Evolutionary conservation across 192 early-diverging fungal genomes (phyloP).

Genomic region (Geranomyces michiganensis): DNA sequence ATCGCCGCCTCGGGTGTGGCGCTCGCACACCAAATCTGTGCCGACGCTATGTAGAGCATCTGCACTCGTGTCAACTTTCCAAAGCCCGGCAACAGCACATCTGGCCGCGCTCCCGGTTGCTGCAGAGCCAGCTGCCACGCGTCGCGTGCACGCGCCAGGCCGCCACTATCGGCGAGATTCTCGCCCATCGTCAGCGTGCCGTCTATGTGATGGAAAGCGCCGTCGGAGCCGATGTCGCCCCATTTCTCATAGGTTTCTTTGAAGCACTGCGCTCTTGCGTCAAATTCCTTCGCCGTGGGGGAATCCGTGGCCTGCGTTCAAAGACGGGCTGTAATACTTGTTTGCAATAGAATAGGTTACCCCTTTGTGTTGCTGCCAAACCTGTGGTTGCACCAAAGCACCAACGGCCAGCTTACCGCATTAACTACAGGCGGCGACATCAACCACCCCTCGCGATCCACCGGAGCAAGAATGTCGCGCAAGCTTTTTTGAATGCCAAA

Average conservation of each 20-base stretch:
- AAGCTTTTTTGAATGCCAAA: conserved; percentile 16
- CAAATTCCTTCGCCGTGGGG: conserved; percentile 54
- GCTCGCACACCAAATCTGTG: conserved; percentile 49
- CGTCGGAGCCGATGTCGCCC: conserved; percentile 46
- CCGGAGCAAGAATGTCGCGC: conserved; percentile 19
- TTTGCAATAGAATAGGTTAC: not conserved
- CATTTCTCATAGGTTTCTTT: conserved; percentile 63
- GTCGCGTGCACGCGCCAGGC: conserved; percentile 48
- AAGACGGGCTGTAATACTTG: conserved; percentile 39
- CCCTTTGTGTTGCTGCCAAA: not conserved
- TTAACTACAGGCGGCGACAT: conserved; percentile 41
- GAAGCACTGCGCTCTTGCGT: conserved; percentile 59
- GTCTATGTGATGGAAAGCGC: conserved; percentile 49
- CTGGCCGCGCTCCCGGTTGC: conserved; percentile 20
- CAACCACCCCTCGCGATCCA: conserved; percentile 33
- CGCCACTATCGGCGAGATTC: conserved; percentile 75
- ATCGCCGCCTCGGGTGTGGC: conserved; percentile 21
- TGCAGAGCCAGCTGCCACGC: conserved; percentile 37
- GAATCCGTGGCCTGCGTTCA: conserved; percentile 46
- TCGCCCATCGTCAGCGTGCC: conserved; percentile 60
- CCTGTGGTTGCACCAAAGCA: too few relatives aligned
- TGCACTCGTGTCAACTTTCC: conserved; percentile 42
- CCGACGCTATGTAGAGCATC: conserved; percentile 51
- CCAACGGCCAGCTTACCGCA: conserved; percentile 33
- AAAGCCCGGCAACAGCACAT: conserved; percentile 45